phyloP scores from a whole-genome alignment of 805 yeast species.

The Zygosaccharomyces siamensis region DNA sequence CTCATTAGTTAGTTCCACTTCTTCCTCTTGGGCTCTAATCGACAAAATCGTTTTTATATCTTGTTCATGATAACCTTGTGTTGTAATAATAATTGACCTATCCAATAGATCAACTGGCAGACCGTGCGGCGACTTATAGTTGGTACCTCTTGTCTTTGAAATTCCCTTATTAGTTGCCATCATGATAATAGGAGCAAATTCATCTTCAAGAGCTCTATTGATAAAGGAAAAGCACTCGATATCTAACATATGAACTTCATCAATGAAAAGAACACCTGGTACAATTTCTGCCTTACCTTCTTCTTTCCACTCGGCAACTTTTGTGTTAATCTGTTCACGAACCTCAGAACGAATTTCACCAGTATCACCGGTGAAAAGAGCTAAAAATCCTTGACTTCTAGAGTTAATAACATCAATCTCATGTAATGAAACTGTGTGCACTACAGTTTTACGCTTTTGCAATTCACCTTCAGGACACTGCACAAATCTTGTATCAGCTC shows the following conservation, averaged over 20 bases:
- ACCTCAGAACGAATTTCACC: slow-evolving; percentile 96
- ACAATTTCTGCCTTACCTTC: slow-evolving; percentile 98
- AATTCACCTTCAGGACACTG: slow-evolving; percentile 99
- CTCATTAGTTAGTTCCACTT: slow-evolving; percentile 74
- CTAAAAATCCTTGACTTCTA: slow-evolving; percentile 95
- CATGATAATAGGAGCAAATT: slow-evolving; percentile 92
- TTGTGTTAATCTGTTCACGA: slow-evolving; percentile 92
- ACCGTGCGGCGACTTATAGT: slow-evolving; percentile 95
- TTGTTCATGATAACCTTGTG: slow-evolving; percentile 67
- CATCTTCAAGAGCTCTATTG: slow-evolving; percentile 94
- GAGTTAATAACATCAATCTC: slow-evolving; percentile 98
- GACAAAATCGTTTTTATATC: slow-evolving; percentile 83
- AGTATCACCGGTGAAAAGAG: slow-evolving; percentile 91
- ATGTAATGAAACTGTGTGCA: slow-evolving; percentile 95
- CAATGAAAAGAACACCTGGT: slow-evolving; percentile 96
- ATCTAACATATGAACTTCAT: slow-evolving; percentile 98
- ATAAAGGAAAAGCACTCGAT: slow-evolving; percentile 93
- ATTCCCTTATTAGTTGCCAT: slow-evolving; percentile 98
- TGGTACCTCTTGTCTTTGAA: slow-evolving; percentile 89
- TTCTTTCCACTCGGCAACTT: slow-evolving; percentile 97
- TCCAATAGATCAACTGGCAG: slow-evolving; percentile 91
- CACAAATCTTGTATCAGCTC: slow-evolving; percentile 95
- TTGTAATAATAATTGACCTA: slow-evolving; percentile 87
- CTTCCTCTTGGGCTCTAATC: slow-evolving; percentile 92
- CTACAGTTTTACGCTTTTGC: slow-evolving; percentile 91